These are phyloP conservation scores for Oryza meridionalis DNA, from an alignment of 176 grass and related monocot species.

Conservation along the genomic window DNA sequence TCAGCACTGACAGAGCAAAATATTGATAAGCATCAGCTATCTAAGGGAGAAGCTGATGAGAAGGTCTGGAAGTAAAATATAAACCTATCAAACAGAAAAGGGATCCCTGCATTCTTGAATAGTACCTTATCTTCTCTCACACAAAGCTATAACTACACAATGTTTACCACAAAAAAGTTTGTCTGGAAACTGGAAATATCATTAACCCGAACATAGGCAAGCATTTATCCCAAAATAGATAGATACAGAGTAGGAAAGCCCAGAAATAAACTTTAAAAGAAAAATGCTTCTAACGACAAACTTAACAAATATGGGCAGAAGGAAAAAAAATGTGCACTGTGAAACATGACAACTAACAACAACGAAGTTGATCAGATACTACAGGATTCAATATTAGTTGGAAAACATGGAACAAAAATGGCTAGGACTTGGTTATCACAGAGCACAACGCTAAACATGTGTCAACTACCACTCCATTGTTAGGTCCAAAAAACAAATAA, in stretches of 20 bases:
- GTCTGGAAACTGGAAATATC: conserved; percentile 8
- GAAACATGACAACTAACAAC: neutral
- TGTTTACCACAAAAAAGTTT: neutral
- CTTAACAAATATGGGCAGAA: neutral
- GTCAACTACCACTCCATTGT: conserved; percentile 25
- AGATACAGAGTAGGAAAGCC: neutral
- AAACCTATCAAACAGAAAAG: neutral
- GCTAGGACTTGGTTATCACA: conserved; percentile 30
- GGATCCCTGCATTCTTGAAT: conserved; percentile 7
- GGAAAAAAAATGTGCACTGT: neutral
- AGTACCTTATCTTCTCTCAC: conserved; percentile 11
- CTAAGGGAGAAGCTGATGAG: neutral
- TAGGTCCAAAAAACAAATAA: conserved; percentile 24
- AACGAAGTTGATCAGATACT: neutral
- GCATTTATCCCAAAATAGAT: neutral
- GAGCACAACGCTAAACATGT: neutral
- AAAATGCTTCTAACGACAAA: conserved; percentile 2
- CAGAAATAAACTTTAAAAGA: neutral
- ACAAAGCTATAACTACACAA: neutral
- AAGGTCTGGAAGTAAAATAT: neutral
- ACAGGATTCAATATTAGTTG: conserved; percentile 16
- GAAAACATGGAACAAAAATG: conserved; percentile 13
- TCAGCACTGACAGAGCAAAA: conserved; percentile 15
- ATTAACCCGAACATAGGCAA: neutral
- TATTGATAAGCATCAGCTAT: conserved; percentile 9